Evolutionary conservation across 345 rosid species (phyloP), one percentile per base, ranked within the genome.

Genomic region (Capsella bursapastoris): DNA sequence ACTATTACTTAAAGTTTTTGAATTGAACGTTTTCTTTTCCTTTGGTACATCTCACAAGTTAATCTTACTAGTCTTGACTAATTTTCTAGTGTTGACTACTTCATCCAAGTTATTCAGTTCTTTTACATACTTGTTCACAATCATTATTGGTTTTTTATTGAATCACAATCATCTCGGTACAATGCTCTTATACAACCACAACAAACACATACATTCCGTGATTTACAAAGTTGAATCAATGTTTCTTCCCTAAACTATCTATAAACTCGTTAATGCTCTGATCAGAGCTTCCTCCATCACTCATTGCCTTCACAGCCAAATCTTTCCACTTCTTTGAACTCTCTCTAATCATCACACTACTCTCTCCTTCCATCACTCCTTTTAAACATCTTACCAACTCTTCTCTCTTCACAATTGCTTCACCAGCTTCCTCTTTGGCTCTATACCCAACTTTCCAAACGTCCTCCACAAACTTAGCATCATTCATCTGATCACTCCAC

Each of bases 231-330:
- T 40, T 6, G 9, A 44, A 55, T 34, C 28, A 71, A 66, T 59
- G 59, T 51, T 64, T 64, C 73, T 78, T 78, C 59, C 8, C 44
- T 53, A 88, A 61, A 45, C 56, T 45, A 40, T 84, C 65, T 25
- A 88, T 81, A 66, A 87, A 87, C n/a, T 85, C 85, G 51, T 83
- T 56, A 51, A 85, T 83, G 7, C 69, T 60, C 38, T 32, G 65
- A 68, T 84, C 87, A 0, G 91, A 89, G 72, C 82, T 80, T 14
- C 97, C 94, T 66, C 92, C 97, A 68, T 82, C 85, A 58, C 82
- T 78, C 14, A 83, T 60, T 0, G 92, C 86, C 77, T 80, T 71
- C 66, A 71, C 82, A 14, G 90, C 88, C 45, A 69, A 40, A 65
- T 82, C 75, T 72, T 58, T 89, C 97, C 90, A 90, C 66, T 81